These are phyloP conservation scores for Cryptococcus amylolentus DNA, from an alignment of 1,284 basidiomycete species.

Conservation along the genomic window DNA sequence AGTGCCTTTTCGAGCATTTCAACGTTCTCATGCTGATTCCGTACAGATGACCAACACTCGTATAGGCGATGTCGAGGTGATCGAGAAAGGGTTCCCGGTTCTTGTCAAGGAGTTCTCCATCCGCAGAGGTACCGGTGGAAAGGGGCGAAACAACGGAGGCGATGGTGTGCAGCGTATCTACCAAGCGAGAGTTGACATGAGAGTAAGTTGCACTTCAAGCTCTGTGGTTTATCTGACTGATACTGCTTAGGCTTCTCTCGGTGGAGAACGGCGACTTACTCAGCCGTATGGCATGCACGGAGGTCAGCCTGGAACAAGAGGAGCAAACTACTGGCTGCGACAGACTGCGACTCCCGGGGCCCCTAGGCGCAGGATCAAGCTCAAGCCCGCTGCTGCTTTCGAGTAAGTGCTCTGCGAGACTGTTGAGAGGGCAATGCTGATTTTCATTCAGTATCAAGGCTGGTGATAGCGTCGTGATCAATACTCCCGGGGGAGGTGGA, in stretches of 20 bases:
- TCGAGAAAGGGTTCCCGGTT: constrained; percentile 64
- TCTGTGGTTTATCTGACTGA: not conserved
- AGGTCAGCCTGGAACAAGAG: constrained; percentile 69
- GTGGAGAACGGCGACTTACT: constrained; percentile 71
- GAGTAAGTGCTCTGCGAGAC: constrained; percentile 1
- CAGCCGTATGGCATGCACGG: constrained; percentile 89
- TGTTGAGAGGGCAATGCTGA: not conserved
- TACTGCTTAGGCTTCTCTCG: constrained; percentile 55
- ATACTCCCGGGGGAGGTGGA: constrained; percentile 9
- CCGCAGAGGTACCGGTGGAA: constrained; percentile 69
- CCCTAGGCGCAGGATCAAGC: constrained; percentile 4
- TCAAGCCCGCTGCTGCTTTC: constrained; percentile 5
- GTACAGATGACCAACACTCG: constrained; percentile 15
- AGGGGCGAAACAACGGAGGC: constrained; percentile 76
- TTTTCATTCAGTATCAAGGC: constrained; percentile 4
- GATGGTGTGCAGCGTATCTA: constrained; percentile 79
- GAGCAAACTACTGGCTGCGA: constrained; percentile 70
- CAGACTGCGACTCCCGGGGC: constrained; percentile 1
- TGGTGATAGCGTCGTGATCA: constrained; percentile 9
- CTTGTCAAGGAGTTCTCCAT: constrained; percentile 78
- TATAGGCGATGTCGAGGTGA: constrained; percentile 40
- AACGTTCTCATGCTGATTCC: not conserved
- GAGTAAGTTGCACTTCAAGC: constrained; percentile 1
- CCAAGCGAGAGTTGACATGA: constrained; percentile 11
- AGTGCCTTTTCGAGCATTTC: not conserved